A percentile compares a stretch with the other conserved stretches of the same genome.
phyloP scores from a whole-genome alignment of 2,329 filamentous ascomycete species.

The Talaromyces atroroseus region DNA sequence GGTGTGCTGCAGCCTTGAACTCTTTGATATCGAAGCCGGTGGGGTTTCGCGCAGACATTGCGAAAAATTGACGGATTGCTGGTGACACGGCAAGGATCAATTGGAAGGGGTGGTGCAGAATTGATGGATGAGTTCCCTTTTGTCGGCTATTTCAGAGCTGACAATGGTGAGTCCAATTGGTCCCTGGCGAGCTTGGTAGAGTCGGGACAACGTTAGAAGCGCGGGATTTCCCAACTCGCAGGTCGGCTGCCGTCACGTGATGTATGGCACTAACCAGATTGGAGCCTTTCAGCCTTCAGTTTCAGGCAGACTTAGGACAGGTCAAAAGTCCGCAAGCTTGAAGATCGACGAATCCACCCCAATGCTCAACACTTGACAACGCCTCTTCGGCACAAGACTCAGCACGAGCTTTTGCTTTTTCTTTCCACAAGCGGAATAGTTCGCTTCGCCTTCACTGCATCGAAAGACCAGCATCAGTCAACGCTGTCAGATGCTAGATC shows the following conservation, averaged over 20 bases:
- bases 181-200: neutral
- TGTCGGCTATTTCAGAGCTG: conserved; percentile 3
- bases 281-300: conserved; percentile 1
- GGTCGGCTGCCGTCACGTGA: conserved; percentile 22
- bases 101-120: neutral
- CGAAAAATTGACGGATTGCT: conserved; percentile 16
- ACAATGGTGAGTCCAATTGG: neutral
- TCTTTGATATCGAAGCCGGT: conserved; percentile 88
- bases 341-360: neutral
- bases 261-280: conserved; percentile 26
- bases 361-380: neutral
- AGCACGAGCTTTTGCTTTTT: neutral
- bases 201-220: conserved; percentile 16
- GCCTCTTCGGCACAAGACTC: neutral
- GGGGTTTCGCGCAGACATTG: conserved; percentile 59
- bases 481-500: conserved; percentile 1
- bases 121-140: neutral
- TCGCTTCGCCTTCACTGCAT: neutral
- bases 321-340: conserved; percentile 10
- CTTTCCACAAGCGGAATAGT: neutral
- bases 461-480: neutral
- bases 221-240: conserved; percentile 14
- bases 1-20: conserved; percentile 66
- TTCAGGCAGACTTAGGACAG: neutral
- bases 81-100: conserved; percentile 2